Percentiles rank a stretch among this genome's conserved stretches.
Evolutionary conservation across 371 early-diverging fungal genomes (phyloP).

Genomic region (Quaeritorhiza haematococci): DNA sequence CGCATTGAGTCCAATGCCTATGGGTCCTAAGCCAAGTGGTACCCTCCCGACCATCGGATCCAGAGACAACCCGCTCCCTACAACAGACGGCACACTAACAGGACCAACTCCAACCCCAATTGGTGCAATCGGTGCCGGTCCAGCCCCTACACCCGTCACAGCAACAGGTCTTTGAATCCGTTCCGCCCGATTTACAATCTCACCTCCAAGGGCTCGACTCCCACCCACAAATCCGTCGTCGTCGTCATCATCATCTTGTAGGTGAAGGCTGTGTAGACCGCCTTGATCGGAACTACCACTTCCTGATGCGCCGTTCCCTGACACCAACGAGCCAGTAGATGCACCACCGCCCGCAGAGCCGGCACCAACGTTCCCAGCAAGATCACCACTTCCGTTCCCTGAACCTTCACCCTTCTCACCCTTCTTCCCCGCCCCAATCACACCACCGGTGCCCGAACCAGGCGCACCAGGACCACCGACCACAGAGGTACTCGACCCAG

Average conservation of each 20-base stretch:
- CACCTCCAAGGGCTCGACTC: constrained; percentile 19
- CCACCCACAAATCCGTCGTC: constrained; percentile 17
- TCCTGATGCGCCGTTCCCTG: constrained; percentile 1
- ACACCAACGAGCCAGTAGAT: constrained; percentile 13
- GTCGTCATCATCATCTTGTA: constrained; percentile 9
- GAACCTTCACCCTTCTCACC: neutral
- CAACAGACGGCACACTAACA: too few relatives aligned
- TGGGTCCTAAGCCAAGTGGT: too few relatives aligned
- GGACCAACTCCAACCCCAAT: too few relatives aligned
- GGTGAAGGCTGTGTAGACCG: neutral
- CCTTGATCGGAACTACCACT: neutral
- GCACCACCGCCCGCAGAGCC: constrained; percentile 10
- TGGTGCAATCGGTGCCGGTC: too few relatives aligned
- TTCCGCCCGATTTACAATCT: constrained; percentile 15
- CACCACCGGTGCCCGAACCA: neutral
- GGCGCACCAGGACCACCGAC: neutral
- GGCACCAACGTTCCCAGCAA: constrained; percentile 1
- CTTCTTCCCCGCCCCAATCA: too few relatives aligned
- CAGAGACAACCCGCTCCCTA: too few relatives aligned
- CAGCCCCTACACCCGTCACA: too few relatives aligned
- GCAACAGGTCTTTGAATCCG: too few relatives aligned
- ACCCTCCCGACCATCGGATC: too few relatives aligned
- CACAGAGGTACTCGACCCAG: neutral
- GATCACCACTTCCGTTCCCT: constrained; percentile 3
- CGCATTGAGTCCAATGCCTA: too few relatives aligned